These are phyloP conservation scores for Oryza australiensis DNA, from an alignment of 176 grass and related monocot genomes.

Conservation along the genomic window DNA sequence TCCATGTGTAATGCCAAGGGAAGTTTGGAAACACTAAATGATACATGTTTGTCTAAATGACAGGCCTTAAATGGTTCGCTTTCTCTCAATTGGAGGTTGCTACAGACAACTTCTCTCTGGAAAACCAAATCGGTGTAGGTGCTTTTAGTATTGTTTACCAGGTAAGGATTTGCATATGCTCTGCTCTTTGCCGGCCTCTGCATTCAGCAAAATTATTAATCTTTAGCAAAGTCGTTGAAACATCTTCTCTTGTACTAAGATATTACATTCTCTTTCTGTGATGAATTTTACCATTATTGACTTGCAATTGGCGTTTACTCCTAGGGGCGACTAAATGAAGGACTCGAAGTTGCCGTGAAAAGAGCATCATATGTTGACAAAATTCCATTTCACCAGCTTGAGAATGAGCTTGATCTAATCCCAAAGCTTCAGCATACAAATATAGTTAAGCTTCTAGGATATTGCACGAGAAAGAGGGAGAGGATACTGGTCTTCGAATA, in stretches of 20 bases:
- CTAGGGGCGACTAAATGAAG: not conserved
- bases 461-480: not conserved
- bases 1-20: no score
- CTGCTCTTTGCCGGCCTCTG: no score
- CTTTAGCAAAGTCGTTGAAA: not conserved
- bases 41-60: not conserved
- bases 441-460: constrained; percentile 13
- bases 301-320: not conserved
- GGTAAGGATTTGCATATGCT: not conserved
- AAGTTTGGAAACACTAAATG: not conserved
- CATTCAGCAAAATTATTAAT: not conserved
- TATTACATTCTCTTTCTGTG: not conserved
- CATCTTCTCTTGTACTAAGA: not conserved
- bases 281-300: not conserved
- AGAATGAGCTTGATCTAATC: not conserved
- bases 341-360: not conserved
- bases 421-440: not conserved
- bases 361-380: not conserved
- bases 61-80: not conserved
- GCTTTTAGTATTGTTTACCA: not conserved
- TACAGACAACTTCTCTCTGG: not conserved
- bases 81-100: not conserved
- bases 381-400: not conserved
- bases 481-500: not conserved
- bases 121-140: not conserved